A percentile compares a stretch with the other conserved stretches of the same genome.
Evolutionary conservation across 441 rosid species (phyloP).

Genomic region (Croton setiger): DNA sequence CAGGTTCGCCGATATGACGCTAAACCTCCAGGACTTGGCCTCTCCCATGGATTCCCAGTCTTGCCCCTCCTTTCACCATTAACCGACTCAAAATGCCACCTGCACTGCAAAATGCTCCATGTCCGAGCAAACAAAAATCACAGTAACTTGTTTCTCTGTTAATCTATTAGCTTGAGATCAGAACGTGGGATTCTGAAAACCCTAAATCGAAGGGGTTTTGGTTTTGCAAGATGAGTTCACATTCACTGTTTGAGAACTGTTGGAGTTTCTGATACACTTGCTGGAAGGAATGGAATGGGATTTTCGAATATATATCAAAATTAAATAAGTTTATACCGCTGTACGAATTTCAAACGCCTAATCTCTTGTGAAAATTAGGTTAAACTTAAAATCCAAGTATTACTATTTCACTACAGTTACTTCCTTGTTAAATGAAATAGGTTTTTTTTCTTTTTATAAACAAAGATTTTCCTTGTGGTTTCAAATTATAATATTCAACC

Average conservation of each 20-base stretch:
- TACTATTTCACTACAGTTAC: no score
- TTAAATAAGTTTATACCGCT: no score
- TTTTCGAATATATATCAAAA: no score
- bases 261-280: background rate
- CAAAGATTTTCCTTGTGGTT: no score
- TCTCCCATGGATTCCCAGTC: slow-evolving; percentile 42
- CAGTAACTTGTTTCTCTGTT: background rate
- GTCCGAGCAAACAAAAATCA: background rate
- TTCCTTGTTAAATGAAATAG: no score
- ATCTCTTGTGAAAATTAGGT: no score
- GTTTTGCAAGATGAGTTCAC: slow-evolving; percentile 6
- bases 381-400: no score
- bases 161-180: background rate
- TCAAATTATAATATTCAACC: no score
- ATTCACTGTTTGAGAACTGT: background rate
- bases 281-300: background rate
- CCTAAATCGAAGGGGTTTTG: slow-evolving; percentile 10
- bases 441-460: no score
- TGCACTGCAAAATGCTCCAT: slow-evolving; percentile 10
- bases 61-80: slow-evolving; percentile 38
- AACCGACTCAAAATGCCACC: slow-evolving; percentile 35
- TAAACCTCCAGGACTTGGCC: slow-evolving; percentile 54
- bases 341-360: no score
- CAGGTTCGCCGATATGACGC: slow-evolving; percentile 51
- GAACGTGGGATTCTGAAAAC: background rate